Conservation (phyloP, 78 protist genomes). For the Chrysochromulina tobinii region DNA sequence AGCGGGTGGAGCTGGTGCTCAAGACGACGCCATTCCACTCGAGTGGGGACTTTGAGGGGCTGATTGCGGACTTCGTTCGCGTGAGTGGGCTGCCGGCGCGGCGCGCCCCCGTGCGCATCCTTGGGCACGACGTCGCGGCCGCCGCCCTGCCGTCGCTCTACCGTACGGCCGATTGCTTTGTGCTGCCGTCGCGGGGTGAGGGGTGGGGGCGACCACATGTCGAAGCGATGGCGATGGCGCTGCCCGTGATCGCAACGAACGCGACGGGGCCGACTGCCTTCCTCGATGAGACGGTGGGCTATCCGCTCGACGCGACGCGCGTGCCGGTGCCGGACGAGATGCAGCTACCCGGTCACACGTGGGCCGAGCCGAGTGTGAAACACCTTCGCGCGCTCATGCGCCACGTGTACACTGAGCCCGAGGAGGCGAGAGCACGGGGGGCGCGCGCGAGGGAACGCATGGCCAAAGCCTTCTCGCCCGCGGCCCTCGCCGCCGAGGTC, state of each 20-base stretch:
- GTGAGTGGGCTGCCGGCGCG: neutral
- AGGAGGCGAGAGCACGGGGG: neutral
- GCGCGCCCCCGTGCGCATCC: neutral
- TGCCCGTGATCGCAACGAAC: constrained; percentile 73
- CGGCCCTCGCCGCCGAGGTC: neutral
- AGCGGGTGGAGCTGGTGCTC: neutral
- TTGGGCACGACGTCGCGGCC: neutral
- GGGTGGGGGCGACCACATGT: constrained; percentile 66
- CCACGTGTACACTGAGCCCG: neutral
- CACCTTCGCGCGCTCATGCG: constrained; percentile 7
- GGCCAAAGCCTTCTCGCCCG: neutral
- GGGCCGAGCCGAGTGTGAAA: neutral
- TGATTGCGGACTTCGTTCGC: neutral
- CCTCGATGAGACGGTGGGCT: neutral
- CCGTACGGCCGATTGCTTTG: neutral
- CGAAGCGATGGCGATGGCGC: constrained; percentile 68
- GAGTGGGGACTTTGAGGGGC: neutral
- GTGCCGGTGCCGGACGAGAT: neutral
- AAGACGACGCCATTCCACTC: constrained; percentile 5
- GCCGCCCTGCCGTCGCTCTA: neutral
- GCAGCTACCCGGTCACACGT: neutral
- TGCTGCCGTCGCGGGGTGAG: constrained; percentile 25
- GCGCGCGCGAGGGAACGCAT: neutral
- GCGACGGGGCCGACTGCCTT: constrained; percentile 57
- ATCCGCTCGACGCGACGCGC: neutral